Percentiles rank a stretch among this genome's conserved stretches.
phyloP scores from a whole-genome alignment of 805 yeast species.

The Pichia gijzeniarum region DNA sequence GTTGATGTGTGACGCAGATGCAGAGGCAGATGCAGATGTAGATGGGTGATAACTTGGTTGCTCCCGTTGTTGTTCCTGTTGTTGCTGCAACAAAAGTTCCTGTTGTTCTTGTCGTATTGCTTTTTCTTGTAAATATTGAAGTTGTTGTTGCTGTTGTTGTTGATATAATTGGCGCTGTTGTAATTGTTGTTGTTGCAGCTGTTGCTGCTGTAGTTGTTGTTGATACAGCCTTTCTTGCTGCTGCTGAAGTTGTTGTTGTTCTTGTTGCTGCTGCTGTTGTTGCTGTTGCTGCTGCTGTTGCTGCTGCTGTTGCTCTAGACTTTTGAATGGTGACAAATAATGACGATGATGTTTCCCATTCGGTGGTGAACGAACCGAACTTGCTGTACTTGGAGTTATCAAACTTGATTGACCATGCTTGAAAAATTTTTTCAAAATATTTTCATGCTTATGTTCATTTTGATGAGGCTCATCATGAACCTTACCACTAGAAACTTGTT shows the following conservation, averaged over 20 bases:
- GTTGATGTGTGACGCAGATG: no score
- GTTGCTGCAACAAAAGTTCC: constrained; percentile 2
- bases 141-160: constrained; percentile 6
- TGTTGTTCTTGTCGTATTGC: neutral
- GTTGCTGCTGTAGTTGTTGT: constrained; percentile 10
- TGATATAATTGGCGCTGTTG: constrained; percentile 1
- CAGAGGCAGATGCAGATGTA: no score
- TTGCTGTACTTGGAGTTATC: constrained; percentile 8
- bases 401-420: constrained; percentile 8
- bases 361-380: constrained; percentile 2
- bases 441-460: constrained; percentile 9
- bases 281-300: constrained; percentile 4
- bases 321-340: constrained; percentile 10
- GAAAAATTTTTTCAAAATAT: constrained; percentile 9
- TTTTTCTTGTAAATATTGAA: constrained; percentile 4
- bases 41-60: neutral
- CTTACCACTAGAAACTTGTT: no score
- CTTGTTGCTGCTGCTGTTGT: constrained; percentile 10
- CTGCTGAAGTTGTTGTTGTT: constrained; percentile 5
- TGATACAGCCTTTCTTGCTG: constrained; percentile 9
- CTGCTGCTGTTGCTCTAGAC: constrained; percentile 8
- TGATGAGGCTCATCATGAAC: neutral
- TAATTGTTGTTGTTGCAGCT: neutral
- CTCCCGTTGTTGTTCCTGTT: constrained; percentile 3
- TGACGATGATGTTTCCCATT: constrained; percentile 11